Conservation (phyloP, 2,329 filamentous ascomycete genomes). For the Apiospora pterosperma region DNA sequence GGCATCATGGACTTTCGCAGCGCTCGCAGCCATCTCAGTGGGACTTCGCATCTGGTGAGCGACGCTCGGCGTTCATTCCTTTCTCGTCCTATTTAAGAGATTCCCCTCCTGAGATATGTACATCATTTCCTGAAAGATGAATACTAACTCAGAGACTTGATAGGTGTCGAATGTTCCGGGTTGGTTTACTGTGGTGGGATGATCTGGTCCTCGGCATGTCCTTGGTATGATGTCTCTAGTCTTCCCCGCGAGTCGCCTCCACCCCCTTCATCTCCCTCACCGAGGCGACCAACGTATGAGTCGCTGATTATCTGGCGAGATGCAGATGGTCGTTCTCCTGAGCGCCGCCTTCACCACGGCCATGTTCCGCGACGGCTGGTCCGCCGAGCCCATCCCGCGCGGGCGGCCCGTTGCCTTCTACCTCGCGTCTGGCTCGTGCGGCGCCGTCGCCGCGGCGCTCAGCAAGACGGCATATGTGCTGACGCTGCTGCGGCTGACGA, state of each 20-base stretch:
- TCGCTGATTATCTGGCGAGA: neutral
- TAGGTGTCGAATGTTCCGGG: neutral
- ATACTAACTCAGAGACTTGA: no score
- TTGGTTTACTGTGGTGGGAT: neutral
- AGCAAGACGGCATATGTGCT: neutral
- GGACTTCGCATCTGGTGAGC: neutral
- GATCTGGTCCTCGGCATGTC: neutral
- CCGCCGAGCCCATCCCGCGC: neutral
- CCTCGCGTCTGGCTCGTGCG: neutral
- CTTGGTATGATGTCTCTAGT: neutral
- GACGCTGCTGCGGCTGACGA: neutral
- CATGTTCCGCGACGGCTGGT: neutral
- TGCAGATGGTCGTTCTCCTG: neutral
- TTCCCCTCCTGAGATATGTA: no score
- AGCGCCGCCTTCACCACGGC: neutral
- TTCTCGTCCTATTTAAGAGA: no score
- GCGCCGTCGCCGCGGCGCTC: neutral
- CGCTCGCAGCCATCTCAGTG: neutral
- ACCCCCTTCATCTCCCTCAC: no score
- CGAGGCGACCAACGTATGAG: neutral
- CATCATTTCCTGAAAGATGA: no score
- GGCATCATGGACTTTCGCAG: neutral
- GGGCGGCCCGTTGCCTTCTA: neutral
- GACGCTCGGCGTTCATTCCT: no score
- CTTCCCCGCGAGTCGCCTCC: neutral